Conservation (phyloP, 2,329 filamentous ascomycete genomes). For the Alternaria ethzedia region DNA sequence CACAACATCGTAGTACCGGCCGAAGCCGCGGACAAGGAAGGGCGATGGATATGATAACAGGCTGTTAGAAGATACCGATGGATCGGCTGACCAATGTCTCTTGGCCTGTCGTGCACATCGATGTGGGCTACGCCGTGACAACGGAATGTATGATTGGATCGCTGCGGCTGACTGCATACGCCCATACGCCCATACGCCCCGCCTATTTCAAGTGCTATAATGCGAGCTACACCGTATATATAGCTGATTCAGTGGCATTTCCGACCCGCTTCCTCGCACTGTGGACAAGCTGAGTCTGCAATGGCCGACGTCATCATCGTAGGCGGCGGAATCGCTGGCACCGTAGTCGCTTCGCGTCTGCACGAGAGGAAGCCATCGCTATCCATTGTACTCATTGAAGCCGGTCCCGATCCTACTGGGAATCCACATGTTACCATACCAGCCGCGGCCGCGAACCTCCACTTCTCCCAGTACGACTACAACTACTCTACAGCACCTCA, state of each 20-base stretch:
- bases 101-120: too few species aligned
- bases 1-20: too few species aligned
- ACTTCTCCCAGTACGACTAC: too few species aligned
- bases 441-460: too few species aligned
- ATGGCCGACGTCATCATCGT: conserved; percentile 36
- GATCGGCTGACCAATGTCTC: too few species aligned
- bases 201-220: too few species aligned
- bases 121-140: not conserved
- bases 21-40: too few species aligned
- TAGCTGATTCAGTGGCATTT: not conserved
- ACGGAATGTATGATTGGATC: not conserved
- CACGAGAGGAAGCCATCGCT: conserved; percentile 20
- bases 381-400: conserved; percentile 41
- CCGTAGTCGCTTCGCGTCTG: conserved; percentile 40
- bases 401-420: too few species aligned
- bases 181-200: not conserved
- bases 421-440: too few species aligned
- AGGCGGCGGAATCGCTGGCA: conserved; percentile 32
- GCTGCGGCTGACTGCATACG: not conserved
- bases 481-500: too few species aligned
- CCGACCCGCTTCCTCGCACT: not conserved
- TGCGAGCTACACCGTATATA: not conserved
- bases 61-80: too few species aligned
- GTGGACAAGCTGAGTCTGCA: not conserved
- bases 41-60: too few species aligned